Evolutionary conservation across 192 early-diverging fungal species (phyloP), one percentile per base, ranked within the genome.

Genomic region (Coemansia sp.): DNA sequence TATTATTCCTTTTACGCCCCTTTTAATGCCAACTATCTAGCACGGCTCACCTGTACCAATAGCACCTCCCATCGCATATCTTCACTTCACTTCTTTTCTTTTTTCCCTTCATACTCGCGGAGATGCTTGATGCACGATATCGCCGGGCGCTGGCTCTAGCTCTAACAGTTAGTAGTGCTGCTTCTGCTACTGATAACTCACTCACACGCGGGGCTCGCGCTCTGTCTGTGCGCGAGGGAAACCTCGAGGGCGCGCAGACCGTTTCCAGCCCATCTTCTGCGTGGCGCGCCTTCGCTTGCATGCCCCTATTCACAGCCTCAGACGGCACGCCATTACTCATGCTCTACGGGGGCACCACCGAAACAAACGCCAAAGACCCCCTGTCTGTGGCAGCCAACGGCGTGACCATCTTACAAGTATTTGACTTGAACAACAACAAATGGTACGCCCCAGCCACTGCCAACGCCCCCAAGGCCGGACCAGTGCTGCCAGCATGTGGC

Each of bases 291-390:
- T 82, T 64, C 20, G 71, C 74, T 1, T 82, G 79, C 61, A 70
- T 82, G 74, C 68, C 73, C n/a, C 74, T 71, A 7, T 74, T 82
- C 39, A 77, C 79, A 19, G 64, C 74, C 14, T 71, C 70, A 2
- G 71, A 77, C 51, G 60, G 59, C 36, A 77, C 70, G 10, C 60
- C 74, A 12, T 57, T 82, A 31, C 57, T 82, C 37, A 77, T 84
- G 74, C 59, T 81, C 14, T 80, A 84, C 42, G 83, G 83, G 59
- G 83, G 83, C 12, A 77, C 79, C 57, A 71, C 42, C 68, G 66
- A 49, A 41, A 31, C 62, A n/a, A 22, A 17, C 14, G 69, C 61
- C 27, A 59, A 43, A 36, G 66, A 80, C 19, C 78, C 78, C 27
- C 68, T 84, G 6, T 39, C 32, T 32, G 54, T 57, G 0, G 71